These are phyloP conservation scores for Naganishia sp. DNA, from an alignment of 1,284 basidiomycete genomes.

Conservation along the genomic window DNA sequence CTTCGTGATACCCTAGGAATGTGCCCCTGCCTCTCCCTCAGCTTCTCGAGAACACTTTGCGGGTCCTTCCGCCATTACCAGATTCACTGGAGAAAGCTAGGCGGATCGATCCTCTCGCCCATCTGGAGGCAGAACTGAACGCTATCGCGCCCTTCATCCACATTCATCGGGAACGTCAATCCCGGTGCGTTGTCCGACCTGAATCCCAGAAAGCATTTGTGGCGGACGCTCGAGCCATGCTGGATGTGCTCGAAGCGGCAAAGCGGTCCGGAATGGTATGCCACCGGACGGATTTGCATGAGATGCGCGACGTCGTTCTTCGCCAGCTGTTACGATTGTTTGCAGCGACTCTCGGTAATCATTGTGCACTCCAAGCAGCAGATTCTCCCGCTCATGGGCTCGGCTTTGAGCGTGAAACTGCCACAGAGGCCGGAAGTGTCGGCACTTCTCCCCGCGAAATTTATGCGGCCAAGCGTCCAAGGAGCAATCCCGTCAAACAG, in stretches of 20 bases:
- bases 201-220: not conserved
- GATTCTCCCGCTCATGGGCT: no score
- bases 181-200: not conserved
- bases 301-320: constrained; percentile 10
- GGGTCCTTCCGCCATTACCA: constrained; percentile 5
- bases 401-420: no score
- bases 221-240: not conserved
- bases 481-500: no score
- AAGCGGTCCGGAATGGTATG: not conserved
- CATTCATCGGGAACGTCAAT: not conserved
- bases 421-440: no score
- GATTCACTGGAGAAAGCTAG: constrained; percentile 3
- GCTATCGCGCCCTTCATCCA: constrained; percentile 13
- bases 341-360: not conserved
- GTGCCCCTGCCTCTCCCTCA: not conserved
- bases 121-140: constrained; percentile 11
- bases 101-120: constrained; percentile 12
- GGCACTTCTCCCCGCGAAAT: no score
- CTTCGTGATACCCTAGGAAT: not conserved
- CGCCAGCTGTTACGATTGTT: constrained; percentile 3
- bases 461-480: no score
- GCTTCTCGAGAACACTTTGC: not conserved
- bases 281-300: constrained; percentile 4
- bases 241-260: not conserved
- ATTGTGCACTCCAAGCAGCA: not conserved